phyloP scores from a whole-genome alignment of 1,139 yeast species.

The Entelexis sorbosivorans region DNA sequence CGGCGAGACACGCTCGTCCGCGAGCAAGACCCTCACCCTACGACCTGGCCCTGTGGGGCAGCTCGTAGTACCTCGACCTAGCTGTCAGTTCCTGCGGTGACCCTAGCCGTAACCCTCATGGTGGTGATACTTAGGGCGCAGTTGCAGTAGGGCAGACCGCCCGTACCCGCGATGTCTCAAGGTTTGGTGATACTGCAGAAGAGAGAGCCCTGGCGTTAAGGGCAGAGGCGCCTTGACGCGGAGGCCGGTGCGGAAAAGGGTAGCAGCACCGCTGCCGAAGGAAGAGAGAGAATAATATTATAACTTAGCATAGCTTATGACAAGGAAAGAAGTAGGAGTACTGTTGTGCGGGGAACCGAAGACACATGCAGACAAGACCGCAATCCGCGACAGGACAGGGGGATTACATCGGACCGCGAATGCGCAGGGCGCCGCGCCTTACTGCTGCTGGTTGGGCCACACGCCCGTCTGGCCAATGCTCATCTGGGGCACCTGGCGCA shows the following conservation, averaged over 20 bases:
- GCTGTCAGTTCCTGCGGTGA: conserved; percentile 4
- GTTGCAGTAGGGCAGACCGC: conserved; percentile 2
- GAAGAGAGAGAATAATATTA: conserved; percentile 2
- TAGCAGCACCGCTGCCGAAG: not conserved
- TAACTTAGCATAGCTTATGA: not conserved
- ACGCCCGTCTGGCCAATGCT: conserved; percentile 22
- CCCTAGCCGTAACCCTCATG: conserved; percentile 10
- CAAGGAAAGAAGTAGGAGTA: not conserved
- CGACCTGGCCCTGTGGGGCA: not conserved
- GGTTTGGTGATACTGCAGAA: conserved; percentile 2
- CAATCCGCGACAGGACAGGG: not conserved
- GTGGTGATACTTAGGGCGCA: not conserved
- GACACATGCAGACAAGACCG: not conserved
- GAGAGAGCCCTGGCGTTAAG: conserved; percentile 2
- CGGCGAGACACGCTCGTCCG: not conserved
- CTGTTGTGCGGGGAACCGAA: not conserved
- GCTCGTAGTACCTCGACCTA: not conserved
- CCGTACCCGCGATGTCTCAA: conserved; percentile 6
- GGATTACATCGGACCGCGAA: not conserved
- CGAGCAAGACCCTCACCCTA: not conserved
- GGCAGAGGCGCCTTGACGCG: not conserved
- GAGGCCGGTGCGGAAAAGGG: not conserved
- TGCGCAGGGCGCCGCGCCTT: not conserved
- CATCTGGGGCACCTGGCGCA: conserved; percentile 23
- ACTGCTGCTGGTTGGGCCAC: conserved; percentile 23